Base-by-base conservation (phyloP, 108 stramenopile species). In the Pseudonitzschia multistriata region DNA sequence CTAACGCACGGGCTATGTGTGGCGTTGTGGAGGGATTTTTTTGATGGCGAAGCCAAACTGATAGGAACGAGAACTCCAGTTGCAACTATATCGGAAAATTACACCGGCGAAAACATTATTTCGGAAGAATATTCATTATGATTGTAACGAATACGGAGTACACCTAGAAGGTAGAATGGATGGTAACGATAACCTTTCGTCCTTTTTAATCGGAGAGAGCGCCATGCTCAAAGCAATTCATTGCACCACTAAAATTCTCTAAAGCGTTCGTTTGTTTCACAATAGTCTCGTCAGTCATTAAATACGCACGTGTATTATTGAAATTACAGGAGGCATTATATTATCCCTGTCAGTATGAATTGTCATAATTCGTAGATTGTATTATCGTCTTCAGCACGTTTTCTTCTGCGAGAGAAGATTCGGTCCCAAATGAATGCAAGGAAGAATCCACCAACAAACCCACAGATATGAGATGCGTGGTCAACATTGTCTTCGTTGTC, bases 11-110 rank as follows among this genome's bases (percentile, higher is more conserved):
- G 73, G 30, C 27, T 79, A 1, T 52, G 73, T 10, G 79, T 79
- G 24, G 73, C 69, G 3, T 48, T 79, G 0, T 79, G 79, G 79
- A 72, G 79, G 40, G 73, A 74, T 49, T 74, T 79, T 55, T 70
- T 70, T 59, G 62, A 53, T 14, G 78, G 78, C 13, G 78, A 78
- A 64, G 65, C 53, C 21, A 60, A 35, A 35, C 49, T 71, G 7
- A 27, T 42, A 2, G 42, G 8, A 45, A 45, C 42, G 1, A 13
- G 15, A n/a, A n/a, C n/a, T n/a, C n/a, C n/a, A n/a, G n/a, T n/a
- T n/a, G 5, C 2, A 45, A 45, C 13, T 1, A 45, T 17, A 45
- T 45, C 42, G 5, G 42, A 10, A 10, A 45, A 45, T 13, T 1
- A 21, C n/a, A 52, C 15, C 57, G 35, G 13, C 57, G 3, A 59